phyloP scores from a whole-genome alignment of 2,329 filamentous ascomycete species.

The Arthrobotrys megalospora region DNA sequence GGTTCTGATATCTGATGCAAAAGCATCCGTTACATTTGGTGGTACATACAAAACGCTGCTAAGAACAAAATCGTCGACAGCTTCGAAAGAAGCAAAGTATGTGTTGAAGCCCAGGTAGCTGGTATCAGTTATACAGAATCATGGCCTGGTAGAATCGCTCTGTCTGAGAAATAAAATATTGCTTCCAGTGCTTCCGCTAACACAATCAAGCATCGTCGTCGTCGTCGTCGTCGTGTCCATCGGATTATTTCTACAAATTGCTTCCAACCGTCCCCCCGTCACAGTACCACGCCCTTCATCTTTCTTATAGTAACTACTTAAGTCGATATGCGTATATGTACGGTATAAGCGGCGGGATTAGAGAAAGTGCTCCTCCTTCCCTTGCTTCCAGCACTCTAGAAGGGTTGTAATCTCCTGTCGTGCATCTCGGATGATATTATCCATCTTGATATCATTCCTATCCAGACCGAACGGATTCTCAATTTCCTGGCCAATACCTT shows the following conservation, averaged over 20 bases:
- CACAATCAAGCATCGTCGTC: neutral
- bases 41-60: neutral
- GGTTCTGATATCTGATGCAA: neutral
- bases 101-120: neutral
- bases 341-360: neutral
- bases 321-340: too few species aligned
- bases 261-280: neutral
- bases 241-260: neutral
- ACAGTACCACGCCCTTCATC: too few species aligned
- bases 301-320: too few species aligned
- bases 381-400: constrained; percentile 72
- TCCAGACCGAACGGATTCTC: constrained; percentile 79
- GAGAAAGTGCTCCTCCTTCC: constrained; percentile 63
- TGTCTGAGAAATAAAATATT: neutral
- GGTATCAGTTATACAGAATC: neutral
- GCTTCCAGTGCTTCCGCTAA: neutral
- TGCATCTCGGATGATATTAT: constrained; percentile 75
- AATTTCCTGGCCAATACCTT: constrained; percentile 74
- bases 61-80: neutral
- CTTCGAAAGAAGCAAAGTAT: neutral
- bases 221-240: neutral
- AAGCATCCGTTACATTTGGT: constrained; percentile 5
- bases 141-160: neutral
- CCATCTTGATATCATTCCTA: constrained; percentile 78
- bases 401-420: constrained; percentile 73